Base-by-base conservation (phyloP, 352 stramenopile genomes). In the Phytophthora idaei region DNA sequence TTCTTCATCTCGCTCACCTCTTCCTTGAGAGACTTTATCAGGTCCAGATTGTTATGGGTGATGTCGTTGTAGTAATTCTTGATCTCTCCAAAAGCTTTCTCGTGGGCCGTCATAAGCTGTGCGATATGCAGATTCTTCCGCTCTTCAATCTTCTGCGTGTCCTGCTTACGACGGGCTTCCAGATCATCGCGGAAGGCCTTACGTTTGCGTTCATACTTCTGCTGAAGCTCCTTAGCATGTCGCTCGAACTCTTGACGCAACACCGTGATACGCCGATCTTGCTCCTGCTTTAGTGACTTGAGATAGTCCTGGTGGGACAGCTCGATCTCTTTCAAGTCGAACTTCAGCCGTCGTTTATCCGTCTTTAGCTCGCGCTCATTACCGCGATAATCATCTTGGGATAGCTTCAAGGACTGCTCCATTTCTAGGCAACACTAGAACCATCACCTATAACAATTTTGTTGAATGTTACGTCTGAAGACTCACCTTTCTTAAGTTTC, bases 61-160 rank as follows among this genome's bases (percentile, higher is more conserved):
- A 98, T 98, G 64, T 98, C 94, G 73, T 97, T 98, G 89, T 98
- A 98, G 78, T 98, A 98, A 58, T 97, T 97, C 64, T 98, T 98
- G 76, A 98, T 98, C 65, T 98, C 95, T 1, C 83, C 82, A 69
- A 98, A 98, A 5, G 93, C 93, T 61, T 98, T 96, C 64, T 98
- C 90, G 67, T 98, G 95, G 2, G 83, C 82, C 12, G 89, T 87
- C 92, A 98, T 98, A 54, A 98, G 83, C 56, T 87, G 73, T 14
- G 92, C 87, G 46, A 98, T 98, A 67, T 98, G 94, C 47, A 83
- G 61, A 71, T 98, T 95, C 70, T 98, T 98, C 46, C 79, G 75
- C 67, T 98, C 90, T 65, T 98, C 94, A 36, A 98, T 98, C 21
- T 77, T 76, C 39, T 81, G 77, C 17, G 90, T 97, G 47, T 98